A percentile compares a stretch with the other conserved stretches of the same genome.
Evolutionary conservation across 2,329 filamentous ascomycete genomes (phyloP).

Genomic region (Pseudocercospora musae): DNA sequence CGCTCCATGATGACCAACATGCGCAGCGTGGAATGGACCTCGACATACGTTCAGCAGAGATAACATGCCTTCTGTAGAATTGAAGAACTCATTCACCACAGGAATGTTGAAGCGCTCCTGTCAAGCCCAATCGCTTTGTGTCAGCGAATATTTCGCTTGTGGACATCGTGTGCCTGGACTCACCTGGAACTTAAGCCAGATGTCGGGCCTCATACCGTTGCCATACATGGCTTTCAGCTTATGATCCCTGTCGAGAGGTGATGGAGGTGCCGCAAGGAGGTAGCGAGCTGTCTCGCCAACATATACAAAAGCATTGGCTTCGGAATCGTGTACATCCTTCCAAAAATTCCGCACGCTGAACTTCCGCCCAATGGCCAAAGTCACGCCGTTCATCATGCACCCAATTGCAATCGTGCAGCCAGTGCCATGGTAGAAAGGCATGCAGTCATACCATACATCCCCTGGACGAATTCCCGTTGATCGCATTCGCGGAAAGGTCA

Average conservation of each 20-base stretch:
- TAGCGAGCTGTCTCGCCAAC: conserved; percentile 76
- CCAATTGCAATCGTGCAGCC: conserved; percentile 59
- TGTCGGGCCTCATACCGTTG: conserved; percentile 66
- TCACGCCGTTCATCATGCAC: conserved; percentile 55
- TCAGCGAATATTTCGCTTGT: neutral
- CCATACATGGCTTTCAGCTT: conserved; percentile 59
- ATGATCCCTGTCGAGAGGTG: conserved; percentile 59
- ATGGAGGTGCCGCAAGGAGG: conserved; percentile 64
- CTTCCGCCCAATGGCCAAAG: conserved; percentile 61
- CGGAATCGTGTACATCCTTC: conserved; percentile 65
- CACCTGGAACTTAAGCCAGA: conserved; percentile 60
- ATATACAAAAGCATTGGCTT: conserved; percentile 70
- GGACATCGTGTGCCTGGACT: neutral
- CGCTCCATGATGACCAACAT: conserved; percentile 69
- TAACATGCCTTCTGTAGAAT: conserved; percentile 70
- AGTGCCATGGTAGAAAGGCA: conserved; percentile 76
- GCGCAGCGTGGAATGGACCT: conserved; percentile 60
- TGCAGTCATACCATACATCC: conserved; percentile 71
- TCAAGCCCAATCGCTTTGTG: neutral
- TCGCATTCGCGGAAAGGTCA: conserved; percentile 38
- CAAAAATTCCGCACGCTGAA: conserved; percentile 71
- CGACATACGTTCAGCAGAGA: conserved; percentile 42
- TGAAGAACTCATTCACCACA: conserved; percentile 71
- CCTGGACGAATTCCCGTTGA: conserved; percentile 39
- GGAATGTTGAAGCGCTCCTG: conserved; percentile 59